Evolutionary conservation across 2,329 filamentous ascomycete species (phyloP).

Genomic region (Phialemonium atrogriseum): DNA sequence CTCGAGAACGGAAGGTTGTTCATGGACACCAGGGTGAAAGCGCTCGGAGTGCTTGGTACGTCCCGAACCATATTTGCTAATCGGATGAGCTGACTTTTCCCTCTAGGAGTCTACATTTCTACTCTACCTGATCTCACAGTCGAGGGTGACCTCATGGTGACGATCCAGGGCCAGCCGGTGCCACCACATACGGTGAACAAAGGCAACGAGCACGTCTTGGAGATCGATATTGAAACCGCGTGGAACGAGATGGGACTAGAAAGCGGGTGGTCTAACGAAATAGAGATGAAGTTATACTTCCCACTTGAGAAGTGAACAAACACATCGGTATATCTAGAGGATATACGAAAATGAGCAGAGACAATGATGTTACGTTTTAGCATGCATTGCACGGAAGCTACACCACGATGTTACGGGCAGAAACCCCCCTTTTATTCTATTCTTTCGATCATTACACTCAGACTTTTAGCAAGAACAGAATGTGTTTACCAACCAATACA

Average conservation of each 20-base stretch:
- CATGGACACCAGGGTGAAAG: constrained; percentile 66
- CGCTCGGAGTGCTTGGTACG: constrained; percentile 64
- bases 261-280: constrained; percentile 73
- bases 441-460: too few relatives aligned
- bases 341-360: too few relatives aligned
- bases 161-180: constrained; percentile 64
- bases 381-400: too few relatives aligned
- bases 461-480: too few relatives aligned
- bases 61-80: neutral
- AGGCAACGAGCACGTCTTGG: constrained; percentile 52
- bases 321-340: too few relatives aligned
- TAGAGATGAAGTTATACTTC: constrained; percentile 57
- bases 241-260: constrained; percentile 68
- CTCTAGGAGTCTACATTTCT: constrained; percentile 66
- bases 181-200: constrained; percentile 57
- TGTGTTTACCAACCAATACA: too few relatives aligned
- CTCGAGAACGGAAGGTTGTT: constrained; percentile 50
- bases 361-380: too few relatives aligned
- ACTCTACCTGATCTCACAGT: constrained; percentile 53
- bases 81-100: constrained; percentile 1
- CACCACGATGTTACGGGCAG: too few relatives aligned
- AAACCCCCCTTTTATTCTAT: too few relatives aligned
- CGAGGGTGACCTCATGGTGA: constrained; percentile 60
- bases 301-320: constrained; percentile 23
- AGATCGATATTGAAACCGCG: constrained; percentile 67